A percentile compares a stretch with the other conserved stretches of the same genome.
Conservation (phyloP, 257 asterid species). For the Rubia yunnanensis region DNA sequence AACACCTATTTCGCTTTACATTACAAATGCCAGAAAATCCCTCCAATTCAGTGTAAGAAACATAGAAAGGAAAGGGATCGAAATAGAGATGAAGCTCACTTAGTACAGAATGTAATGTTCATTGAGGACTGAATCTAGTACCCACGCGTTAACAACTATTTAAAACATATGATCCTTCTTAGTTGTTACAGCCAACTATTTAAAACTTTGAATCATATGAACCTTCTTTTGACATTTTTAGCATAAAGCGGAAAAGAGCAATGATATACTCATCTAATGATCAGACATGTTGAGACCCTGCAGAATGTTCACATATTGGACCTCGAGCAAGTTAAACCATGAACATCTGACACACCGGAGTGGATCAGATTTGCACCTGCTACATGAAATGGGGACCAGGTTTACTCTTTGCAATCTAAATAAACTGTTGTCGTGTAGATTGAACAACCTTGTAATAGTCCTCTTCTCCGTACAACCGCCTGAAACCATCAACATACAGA, state of each 20-base stretch:
- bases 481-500: constrained; percentile 18
- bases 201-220: background rate
- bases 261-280: background rate
- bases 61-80: background rate
- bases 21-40: background rate
- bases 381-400: background rate
- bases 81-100: background rate
- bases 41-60: background rate
- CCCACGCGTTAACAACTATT: background rate
- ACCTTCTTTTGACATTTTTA: background rate
- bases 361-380: background rate
- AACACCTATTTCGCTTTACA: background rate
- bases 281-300: background rate
- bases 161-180: background rate
- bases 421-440: constrained; percentile 19
- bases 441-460: constrained; percentile 41
- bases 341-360: background rate
- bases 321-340: background rate
- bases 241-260: background rate
- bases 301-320: background rate
- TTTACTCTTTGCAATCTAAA: background rate
- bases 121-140: background rate
- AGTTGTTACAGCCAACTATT: no score
- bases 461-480: constrained; percentile 66
- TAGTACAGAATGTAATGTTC: background rate